A percentile compares a stretch with the other conserved stretches of the same genome.
phyloP scores from a whole-genome alignment of 139 green algal genomes.

The Zygnema circumcarinatum region DNA sequence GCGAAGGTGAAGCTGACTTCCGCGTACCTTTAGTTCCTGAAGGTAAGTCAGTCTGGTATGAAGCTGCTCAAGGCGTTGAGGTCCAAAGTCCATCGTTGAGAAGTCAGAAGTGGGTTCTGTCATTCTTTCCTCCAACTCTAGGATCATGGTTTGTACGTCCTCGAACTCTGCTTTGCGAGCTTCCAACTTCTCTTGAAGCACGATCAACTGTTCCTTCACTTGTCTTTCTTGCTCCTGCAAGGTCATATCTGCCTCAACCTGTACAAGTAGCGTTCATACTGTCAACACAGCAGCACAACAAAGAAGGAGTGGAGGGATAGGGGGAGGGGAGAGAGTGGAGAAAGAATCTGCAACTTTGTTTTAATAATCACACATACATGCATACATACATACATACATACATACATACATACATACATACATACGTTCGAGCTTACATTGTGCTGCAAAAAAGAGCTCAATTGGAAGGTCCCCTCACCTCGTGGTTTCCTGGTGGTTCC shows the following conservation, averaged over 20 bases:
- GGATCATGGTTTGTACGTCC: not conserved
- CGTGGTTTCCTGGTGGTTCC: not conserved
- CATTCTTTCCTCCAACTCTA: not conserved
- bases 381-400: no score
- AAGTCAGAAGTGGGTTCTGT: not conserved
- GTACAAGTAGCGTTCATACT: no score
- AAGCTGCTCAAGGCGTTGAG: not conserved
- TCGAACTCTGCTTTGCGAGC: not conserved
- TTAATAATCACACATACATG: no score
- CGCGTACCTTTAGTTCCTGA: not conserved
- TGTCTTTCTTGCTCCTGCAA: not conserved
- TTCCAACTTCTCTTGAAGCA: not conserved
- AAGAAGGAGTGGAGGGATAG: no score
- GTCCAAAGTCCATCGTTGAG: not conserved
- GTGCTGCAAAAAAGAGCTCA: no score
- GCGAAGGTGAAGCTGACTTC: no score
- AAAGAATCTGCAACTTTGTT: no score
- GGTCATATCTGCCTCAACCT: not conserved
- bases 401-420: no score
- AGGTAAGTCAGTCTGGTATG: not conserved
- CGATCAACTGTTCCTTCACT: not conserved
- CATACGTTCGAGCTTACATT: no score
- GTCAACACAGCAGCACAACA: no score
- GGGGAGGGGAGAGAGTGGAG: no score
- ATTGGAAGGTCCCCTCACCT: not conserved